Evolutionary conservation across 2,329 filamentous ascomycete species (phyloP), one percentile per base, ranked within the genome.

Genomic region (Pseudopithomyces maydicus): DNA sequence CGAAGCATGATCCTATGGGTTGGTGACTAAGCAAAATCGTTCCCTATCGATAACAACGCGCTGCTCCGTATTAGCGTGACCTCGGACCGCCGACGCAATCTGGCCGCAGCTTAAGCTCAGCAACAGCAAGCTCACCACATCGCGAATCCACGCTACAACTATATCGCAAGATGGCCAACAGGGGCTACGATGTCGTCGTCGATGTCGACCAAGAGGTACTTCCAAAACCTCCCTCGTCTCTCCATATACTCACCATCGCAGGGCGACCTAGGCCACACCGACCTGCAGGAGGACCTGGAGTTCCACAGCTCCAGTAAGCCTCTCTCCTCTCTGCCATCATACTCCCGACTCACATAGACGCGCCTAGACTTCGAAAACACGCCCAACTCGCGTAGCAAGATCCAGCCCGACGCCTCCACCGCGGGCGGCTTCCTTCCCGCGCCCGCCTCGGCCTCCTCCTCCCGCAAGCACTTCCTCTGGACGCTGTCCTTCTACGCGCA

Each of bases 261-360:
- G 93, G 94, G 94, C 72, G 95, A 99, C 79, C 88, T 99, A 74
- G 95, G 95, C 71, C 93, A 97, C 80, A 99, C 95, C 55, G 95
- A 99, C 78, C 89, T 99, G 22, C 92, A 97, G 82, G 94, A 97
- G 78, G 95, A 98, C 79, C 92, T 99, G 76, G 95, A 98, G 85
- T 99, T 99, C 82, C 95, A 99, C 84, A 90, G 88, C 73, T 97
- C 93, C 64, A 88, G 86, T 88, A 79, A 66, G 80, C 52, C 35
- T 20, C 20, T 3, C 22, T 3, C 22, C 32, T 2, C 32, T 42
- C 38, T 20, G 39, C 43, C 41, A 39, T 53, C 50, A 43, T 41
- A 22, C 53, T 17, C 15, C 35, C 32, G 10, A 19, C 20, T 52
- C 45, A 52, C 53, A 26, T n/a, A 14, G 20, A 35, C 10, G 41